Evolutionary conservation across 164 flowering plant genomes (phyloP).

Genomic region (Protea cynaroides): DNA sequence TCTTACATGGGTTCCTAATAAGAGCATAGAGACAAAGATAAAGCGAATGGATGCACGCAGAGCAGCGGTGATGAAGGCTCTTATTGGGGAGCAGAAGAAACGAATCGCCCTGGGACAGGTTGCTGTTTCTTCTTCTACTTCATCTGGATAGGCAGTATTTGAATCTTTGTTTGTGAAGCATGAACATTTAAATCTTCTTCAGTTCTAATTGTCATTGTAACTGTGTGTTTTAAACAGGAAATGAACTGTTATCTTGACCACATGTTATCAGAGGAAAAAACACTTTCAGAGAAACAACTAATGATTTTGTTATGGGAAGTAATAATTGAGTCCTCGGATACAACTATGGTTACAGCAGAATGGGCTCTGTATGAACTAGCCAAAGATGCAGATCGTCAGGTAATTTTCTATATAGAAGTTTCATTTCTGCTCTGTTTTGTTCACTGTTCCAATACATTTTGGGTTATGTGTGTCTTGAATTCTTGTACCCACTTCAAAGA

Average conservation of each 20-base stretch:
- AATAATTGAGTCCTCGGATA: constrained; percentile 79
- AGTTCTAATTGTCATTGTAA: neutral
- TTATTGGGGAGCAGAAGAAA: constrained; percentile 51
- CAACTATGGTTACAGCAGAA: constrained; percentile 72
- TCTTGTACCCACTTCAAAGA: too few species aligned
- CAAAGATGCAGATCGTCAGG: constrained; percentile 58
- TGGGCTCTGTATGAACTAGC: constrained; percentile 96
- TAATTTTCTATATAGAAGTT: constrained; percentile 11
- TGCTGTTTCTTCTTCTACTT: constrained; percentile 1
- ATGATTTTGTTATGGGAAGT: constrained; percentile 72
- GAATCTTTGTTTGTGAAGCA: too few species aligned
- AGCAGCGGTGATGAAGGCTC: constrained; percentile 56
- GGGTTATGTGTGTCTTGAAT: too few species aligned
- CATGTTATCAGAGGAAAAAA: constrained; percentile 54
- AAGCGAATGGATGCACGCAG: constrained; percentile 39
- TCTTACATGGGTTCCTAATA: constrained; percentile 85
- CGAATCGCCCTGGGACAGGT: constrained; percentile 56
- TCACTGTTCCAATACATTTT: too few species aligned
- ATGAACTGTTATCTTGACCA: constrained; percentile 44
- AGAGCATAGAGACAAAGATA: constrained; percentile 46
- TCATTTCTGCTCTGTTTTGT: neutral
- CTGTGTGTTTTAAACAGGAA: constrained; percentile 31
- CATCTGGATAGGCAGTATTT: too few species aligned
- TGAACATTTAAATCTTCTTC: neutral
- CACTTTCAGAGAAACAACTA: constrained; percentile 50